Evolutionary conservation across 768 basidiomycete genomes (phyloP).

Genomic region (Hygrophorus pudorinus): DNA sequence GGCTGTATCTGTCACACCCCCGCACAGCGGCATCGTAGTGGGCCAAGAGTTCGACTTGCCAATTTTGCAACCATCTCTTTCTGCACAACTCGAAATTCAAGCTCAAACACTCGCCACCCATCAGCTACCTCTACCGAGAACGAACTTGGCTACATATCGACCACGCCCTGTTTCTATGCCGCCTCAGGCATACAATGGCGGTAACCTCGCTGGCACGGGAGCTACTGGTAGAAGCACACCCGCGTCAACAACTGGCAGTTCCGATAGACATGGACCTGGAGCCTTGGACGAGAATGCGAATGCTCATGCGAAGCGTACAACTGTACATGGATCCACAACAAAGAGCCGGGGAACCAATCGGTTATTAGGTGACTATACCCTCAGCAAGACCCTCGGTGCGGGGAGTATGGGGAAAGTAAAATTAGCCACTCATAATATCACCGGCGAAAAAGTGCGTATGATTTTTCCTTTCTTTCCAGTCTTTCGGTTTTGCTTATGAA

Average conservation of each 20-base stretch:
- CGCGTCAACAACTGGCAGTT: conserved; percentile 22
- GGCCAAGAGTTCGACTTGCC: conserved; percentile 63
- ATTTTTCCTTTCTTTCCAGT: conserved; percentile 1
- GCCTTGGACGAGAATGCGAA: conserved; percentile 17
- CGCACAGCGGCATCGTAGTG: conserved; percentile 43
- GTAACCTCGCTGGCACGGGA: conserved; percentile 2
- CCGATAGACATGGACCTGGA: conserved; percentile 15
- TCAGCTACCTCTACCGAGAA: conserved; percentile 14
- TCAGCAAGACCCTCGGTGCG: conserved; percentile 94
- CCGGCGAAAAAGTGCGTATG: conserved; percentile 80
- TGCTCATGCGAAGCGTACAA: conserved; percentile 19
- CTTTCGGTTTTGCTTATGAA: neutral
- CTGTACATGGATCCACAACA: conserved; percentile 13
- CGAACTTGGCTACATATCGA: too few species aligned
- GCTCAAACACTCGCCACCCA: conserved; percentile 12
- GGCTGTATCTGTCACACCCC: conserved; percentile 31
- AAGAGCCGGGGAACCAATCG: conserved; percentile 34
- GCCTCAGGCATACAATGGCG: conserved; percentile 38
- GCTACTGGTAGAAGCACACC: conserved; percentile 20
- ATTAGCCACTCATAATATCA: conserved; percentile 79
- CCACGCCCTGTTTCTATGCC: conserved; percentile 64
- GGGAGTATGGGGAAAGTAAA: conserved; percentile 99
- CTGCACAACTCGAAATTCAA: conserved; percentile 13
- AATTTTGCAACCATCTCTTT: conserved; percentile 30
- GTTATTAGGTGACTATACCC: conserved; percentile 87